Conservation (phyloP, 805 yeast genomes). For the Wickerhamomyces alni region DNA sequence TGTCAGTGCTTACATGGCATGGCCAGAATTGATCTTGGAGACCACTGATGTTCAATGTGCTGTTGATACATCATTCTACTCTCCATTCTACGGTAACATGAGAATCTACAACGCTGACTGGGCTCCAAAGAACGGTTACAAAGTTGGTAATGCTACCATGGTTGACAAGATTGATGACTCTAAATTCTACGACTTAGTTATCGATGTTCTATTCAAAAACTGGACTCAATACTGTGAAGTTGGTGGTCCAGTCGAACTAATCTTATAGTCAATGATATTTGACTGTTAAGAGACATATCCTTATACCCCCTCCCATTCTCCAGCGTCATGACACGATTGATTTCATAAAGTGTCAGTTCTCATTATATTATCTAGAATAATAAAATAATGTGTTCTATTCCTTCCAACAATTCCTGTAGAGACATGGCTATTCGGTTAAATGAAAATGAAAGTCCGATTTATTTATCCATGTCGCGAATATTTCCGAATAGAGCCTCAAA, state of each 20-base stretch:
- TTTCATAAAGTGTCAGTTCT: not conserved
- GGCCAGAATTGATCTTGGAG: constrained; percentile 29
- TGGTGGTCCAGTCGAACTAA: constrained; percentile 10
- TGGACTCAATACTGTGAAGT: constrained; percentile 32
- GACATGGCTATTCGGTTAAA: no score
- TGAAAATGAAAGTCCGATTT: no score
- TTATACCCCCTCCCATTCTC: not conserved
- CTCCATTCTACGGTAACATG: constrained; percentile 36
- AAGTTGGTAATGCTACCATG: constrained; percentile 32
- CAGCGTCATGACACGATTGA: not conserved
- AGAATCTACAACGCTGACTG: constrained; percentile 33
- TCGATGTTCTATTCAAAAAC: constrained; percentile 29
- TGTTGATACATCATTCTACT: constrained; percentile 34
- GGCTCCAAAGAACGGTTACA: constrained; percentile 29
- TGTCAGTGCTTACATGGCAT: constrained; percentile 31
- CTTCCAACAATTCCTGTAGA: no score
- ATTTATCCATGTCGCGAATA: no score
- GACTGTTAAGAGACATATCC: no score
- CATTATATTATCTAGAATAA: not conserved
- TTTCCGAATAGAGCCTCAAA: no score
- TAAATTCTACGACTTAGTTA: constrained; percentile 25
- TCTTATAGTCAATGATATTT: no score
- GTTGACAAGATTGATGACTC: constrained; percentile 28
- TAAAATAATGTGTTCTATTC: not conserved
- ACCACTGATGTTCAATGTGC: constrained; percentile 28